These are phyloP conservation scores for Lentinula detonsa DNA, from an alignment of 768 basidiomycete species.

Conservation along the genomic window DNA sequence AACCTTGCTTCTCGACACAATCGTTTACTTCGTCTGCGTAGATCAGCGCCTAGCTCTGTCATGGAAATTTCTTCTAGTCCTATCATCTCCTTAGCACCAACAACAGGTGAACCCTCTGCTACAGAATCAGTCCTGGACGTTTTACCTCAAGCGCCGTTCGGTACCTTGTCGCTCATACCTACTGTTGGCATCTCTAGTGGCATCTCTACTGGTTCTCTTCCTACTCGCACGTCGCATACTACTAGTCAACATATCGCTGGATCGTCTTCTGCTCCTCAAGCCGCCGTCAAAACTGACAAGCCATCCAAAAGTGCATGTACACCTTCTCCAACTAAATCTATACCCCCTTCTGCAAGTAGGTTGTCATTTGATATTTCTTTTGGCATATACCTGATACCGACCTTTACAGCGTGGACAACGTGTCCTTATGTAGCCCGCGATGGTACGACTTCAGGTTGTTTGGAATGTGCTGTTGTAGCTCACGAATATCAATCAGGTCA, in stretches of 20 bases:
- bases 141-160: slow-evolving; percentile 11
- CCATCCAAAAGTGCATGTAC: slow-evolving; percentile 31
- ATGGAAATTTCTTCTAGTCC: not conserved
- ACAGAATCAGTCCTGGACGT: not conserved
- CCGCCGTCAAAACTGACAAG: slow-evolving; percentile 25
- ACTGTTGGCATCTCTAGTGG: not conserved
- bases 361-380: slow-evolving; percentile 4
- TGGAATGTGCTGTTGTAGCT: not conserved
- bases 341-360: slow-evolving; percentile 49
- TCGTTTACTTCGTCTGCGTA: slow-evolving; percentile 10
- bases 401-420: slow-evolving; percentile 25
- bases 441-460: slow-evolving; percentile 18
- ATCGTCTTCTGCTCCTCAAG: slow-evolving; percentile 26
- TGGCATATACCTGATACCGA: slow-evolving; percentile 2
- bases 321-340: slow-evolving; percentile 39
- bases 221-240: slow-evolving; percentile 5
- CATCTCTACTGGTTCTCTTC: not conserved
- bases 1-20: not conserved
- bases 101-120: not conserved
- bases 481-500: slow-evolving; percentile 6
- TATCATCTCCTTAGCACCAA: not conserved
- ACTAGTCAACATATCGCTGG: slow-evolving; percentile 14
- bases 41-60: not conserved
- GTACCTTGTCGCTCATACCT: not conserved
- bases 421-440: slow-evolving; percentile 45